Conservation (phyloP, 1,139 yeast species). For the Saccharomyces pastorianus region DNA sequence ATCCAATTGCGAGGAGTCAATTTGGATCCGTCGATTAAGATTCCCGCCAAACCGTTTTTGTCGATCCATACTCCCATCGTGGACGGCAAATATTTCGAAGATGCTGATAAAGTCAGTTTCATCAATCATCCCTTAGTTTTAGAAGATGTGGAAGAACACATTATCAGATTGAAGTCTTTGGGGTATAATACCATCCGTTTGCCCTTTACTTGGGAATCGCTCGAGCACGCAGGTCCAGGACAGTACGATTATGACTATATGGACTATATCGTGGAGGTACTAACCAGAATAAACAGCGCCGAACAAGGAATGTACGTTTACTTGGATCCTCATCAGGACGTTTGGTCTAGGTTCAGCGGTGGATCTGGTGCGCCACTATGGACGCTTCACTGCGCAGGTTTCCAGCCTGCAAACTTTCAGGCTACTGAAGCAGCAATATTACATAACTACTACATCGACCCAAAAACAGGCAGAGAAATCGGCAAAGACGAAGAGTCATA, state of each 20-base stretch:
- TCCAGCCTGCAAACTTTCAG: constrained; percentile 64
- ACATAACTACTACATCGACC: constrained; percentile 44
- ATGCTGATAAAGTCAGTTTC: constrained; percentile 67
- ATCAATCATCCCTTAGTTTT: constrained; percentile 76
- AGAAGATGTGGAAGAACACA: constrained; percentile 62
- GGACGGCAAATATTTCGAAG: constrained; percentile 44
- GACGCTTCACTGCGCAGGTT: constrained; percentile 87
- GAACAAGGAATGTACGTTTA: constrained; percentile 70
- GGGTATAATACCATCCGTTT: constrained; percentile 77
- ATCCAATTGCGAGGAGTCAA: constrained; percentile 74
- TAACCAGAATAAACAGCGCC: constrained; percentile 48
- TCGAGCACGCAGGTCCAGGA: constrained; percentile 86
- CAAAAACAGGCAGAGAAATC: constrained; percentile 27
- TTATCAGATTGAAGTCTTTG: constrained; percentile 63
- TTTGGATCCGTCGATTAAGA: constrained; percentile 67
- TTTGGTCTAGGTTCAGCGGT: constrained; percentile 83
- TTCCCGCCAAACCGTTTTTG: constrained; percentile 52
- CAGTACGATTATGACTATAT: constrained; percentile 70
- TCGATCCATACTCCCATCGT: constrained; percentile 47
- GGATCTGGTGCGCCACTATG: constrained; percentile 95
- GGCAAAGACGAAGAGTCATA: constrained; percentile 29
- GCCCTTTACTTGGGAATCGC: constrained; percentile 84
- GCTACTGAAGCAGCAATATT: constrained; percentile 66
- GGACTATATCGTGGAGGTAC: constrained; percentile 56
- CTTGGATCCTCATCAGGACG: constrained; percentile 89